Conservation (phyloP, 2,329 filamentous ascomycete species). For the Annulohypoxylon truncatum region DNA sequence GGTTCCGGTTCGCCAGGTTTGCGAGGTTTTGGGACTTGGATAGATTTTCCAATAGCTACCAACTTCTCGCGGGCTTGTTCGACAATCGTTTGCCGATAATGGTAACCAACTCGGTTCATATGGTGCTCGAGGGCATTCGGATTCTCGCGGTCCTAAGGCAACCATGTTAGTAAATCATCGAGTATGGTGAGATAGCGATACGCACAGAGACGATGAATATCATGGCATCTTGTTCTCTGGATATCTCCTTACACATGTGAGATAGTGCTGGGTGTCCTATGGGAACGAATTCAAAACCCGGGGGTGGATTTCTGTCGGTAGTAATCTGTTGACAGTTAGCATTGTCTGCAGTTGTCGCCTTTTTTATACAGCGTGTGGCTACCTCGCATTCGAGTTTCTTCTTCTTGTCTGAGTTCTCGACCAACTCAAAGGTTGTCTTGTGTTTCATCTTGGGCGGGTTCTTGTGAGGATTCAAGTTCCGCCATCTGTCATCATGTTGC, state of each 20-base stretch:
- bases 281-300: conserved; percentile 72
- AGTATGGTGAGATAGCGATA: conserved; percentile 15
- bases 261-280: conserved; percentile 72
- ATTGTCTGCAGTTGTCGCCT: conserved; percentile 15
- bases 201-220: conserved; percentile 75
- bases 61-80: conserved; percentile 60
- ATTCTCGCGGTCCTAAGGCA: conserved; percentile 50
- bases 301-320: conserved; percentile 62
- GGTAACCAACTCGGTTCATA: conserved; percentile 69
- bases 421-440: conserved; percentile 71
- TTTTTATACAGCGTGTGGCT: conserved; percentile 42
- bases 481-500: conserved; percentile 44
- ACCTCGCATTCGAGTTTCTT: conserved; percentile 73
- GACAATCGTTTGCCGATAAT: conserved; percentile 69
- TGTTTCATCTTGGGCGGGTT: conserved; percentile 63
- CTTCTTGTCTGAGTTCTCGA: conserved; percentile 73
- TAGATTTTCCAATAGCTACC: conserved; percentile 42
- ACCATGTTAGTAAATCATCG: conserved; percentile 38
- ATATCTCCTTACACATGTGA: conserved; percentile 71
- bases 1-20: conserved; percentile 61
- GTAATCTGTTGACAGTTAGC: conserved; percentile 60
- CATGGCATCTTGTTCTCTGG: conserved; percentile 70
- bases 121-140: conserved; percentile 60
- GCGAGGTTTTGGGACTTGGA: conserved; percentile 44
- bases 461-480: conserved; percentile 49